Base-by-base conservation (phyloP, 179 eudicot species). In the Silene vulgaris region DNA sequence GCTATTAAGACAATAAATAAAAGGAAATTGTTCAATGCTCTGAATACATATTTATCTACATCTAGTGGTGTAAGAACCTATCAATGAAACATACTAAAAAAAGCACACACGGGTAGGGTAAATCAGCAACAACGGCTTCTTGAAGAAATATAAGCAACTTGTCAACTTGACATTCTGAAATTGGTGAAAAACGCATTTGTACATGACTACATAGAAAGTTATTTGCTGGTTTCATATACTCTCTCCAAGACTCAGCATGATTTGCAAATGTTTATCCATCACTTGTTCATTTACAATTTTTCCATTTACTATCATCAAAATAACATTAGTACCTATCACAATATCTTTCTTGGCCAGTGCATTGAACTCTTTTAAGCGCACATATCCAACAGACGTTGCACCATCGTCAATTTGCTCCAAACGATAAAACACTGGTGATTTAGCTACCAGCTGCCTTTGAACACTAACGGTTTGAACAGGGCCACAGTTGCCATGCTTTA, bases 341-440 rank as follows among this genome's bases (percentile, higher is more conserved):
- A 94, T 79, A 85, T 94, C 96, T 83, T 92, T 94, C 81, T 84
- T 94, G 14, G 98, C 98, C 84, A 90, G 81, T 28, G 98, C 97
- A 89, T 94, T 94, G 84, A 94, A 94, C 85, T 94, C 98, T 82
- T 92, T 94, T 12, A 94, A 81, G 74, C 91, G 97, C 76, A 94
- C 89, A 84, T 94, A 94, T 71, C 98, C 97, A 59, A 92, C 90
- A 69, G 89, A 83, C 74, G 77, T 79, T 20, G 87, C 79, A 69
- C 88, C 89, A 74, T 83, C 84, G 48, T 88, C 89, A 68, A 82
- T 82, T 73, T 92, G 83, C 80, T 94, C 98, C 76, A 90, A 76
- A 66, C 96, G 85, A 83, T 89, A 94, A 75, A 87, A 87, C 32
- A 94, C 98, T 23, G 98, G 98, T 29, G 94, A 80, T 80, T 88